Evolutionary conservation across 257 asterid genomes (phyloP).

Genomic region (Linaria vulgaris): DNA sequence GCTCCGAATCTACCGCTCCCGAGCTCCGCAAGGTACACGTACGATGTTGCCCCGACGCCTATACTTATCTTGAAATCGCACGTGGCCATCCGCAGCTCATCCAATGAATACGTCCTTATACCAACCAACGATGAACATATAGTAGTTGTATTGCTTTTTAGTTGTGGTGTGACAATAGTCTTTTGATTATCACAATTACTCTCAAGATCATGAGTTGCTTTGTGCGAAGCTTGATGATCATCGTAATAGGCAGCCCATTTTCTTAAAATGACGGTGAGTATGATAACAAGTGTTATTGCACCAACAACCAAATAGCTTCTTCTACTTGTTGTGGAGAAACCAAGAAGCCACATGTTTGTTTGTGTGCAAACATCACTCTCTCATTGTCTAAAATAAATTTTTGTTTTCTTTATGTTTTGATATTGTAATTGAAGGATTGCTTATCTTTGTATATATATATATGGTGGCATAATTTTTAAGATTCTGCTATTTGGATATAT

Average conservation of each 20-base stretch:
- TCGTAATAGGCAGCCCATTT: slow-evolving; percentile 36
- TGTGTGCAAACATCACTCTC: slow-evolving; percentile 21
- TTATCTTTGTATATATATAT: background rate
- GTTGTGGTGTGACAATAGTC: slow-evolving; percentile 12
- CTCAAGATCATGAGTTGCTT: slow-evolving; percentile 14
- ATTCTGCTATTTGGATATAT: slow-evolving; percentile 44
- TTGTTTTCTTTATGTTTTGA: background rate
- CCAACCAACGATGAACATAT: slow-evolving; percentile 14
- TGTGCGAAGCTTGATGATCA: slow-evolving; percentile 17
- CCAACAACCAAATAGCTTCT: slow-evolving; percentile 52
- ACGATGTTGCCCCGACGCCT: slow-evolving; percentile 72
- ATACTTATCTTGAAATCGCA: slow-evolving; percentile 54
- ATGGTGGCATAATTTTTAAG: slow-evolving; percentile 25
- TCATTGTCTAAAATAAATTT: slow-evolving; percentile 5
- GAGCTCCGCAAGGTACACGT: slow-evolving; percentile 72
- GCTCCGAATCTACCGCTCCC: slow-evolving; percentile 66
- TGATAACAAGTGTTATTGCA: slow-evolving; percentile 46
- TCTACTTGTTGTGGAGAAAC: slow-evolving; percentile 53
- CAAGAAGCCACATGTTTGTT: slow-evolving; percentile 54
- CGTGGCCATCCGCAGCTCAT: slow-evolving; percentile 63
- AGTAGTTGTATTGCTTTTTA: background rate
- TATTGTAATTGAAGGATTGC: background rate
- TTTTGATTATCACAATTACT: slow-evolving; percentile 21
- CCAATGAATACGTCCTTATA: slow-evolving; percentile 64
- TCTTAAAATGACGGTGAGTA: slow-evolving; percentile 45